Evolutionary conservation across 2,329 filamentous ascomycete genomes (phyloP), one percentile per base, ranked within the genome.

Genomic region (Aspergillus alliaceus): DNA sequence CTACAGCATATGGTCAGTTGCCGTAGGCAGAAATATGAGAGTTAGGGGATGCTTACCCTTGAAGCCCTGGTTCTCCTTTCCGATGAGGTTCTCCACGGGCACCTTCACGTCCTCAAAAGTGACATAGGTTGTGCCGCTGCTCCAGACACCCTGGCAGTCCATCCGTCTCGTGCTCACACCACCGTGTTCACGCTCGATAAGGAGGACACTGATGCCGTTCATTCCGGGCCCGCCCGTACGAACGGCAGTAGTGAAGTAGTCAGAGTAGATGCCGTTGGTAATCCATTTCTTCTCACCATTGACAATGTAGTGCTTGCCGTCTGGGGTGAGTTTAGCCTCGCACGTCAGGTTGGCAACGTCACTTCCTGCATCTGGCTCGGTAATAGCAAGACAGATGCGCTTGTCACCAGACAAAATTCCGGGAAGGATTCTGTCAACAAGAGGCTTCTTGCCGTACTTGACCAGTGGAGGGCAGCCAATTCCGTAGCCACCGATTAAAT

Each of bases 281-380:
- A 98, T 98, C 93, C 95, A 98, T 81, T 99, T 99, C 89, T 99
- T 98, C 86, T 97, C 93, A 54, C 95, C 95, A 72, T 98, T 99
- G 78, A 99, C 95, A 66, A 98, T 98, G 79, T 96, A 99, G 80
- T 98, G 91, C 82, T 98, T 98, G 71, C 95, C 95, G 69, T 99
- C 95, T 67, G 95, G 90, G 62, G 85, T 90, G 57, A 98, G 84
- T 82, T 96, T 96, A 25, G 95, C 95, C 82, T 98, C 93, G 76
- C 93, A 98, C 14, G 88, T 95, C 65, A 99, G 75, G 78, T 96
- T 98, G 58, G 95, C 95, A 9, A 99, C 95, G 73, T 99, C 95
- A 64, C 87, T 91, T 44, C 95, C 95, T 12, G 93, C 95, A 78
- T 98, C 93, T 59, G 90, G 95, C 79, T 99, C 95, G 0, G 95